Evolutionary conservation across 805 yeast genomes (phyloP).

Genomic region (Candida koratica): DNA sequence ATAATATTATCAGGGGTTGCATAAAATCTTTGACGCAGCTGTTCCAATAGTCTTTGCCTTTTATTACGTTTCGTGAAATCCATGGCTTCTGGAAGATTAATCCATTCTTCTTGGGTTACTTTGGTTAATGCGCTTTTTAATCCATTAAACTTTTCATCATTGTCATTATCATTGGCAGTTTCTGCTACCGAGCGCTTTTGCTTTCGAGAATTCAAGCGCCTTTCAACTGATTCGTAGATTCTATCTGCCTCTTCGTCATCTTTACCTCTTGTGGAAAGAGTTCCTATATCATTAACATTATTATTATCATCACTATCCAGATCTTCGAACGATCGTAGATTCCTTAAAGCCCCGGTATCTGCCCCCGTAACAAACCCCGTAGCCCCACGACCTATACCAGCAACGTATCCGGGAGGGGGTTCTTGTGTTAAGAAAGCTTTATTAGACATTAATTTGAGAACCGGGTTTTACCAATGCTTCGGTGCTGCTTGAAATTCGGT

Average conservation of each 20-base stretch:
- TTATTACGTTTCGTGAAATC: constrained; percentile 82
- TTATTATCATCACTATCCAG: constrained; percentile 21
- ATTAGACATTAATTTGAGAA: constrained; percentile 38
- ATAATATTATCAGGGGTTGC: constrained; percentile 77
- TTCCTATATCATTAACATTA: constrained; percentile 27
- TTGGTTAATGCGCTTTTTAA: constrained; percentile 57
- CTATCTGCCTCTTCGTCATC: constrained; percentile 79
- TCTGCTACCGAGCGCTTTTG: constrained; percentile 10
- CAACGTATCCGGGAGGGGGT: constrained; percentile 85
- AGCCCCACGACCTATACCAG: constrained; percentile 95
- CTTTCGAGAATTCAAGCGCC: constrained; percentile 30
- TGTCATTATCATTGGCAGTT: constrained; percentile 14
- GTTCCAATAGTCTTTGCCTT: constrained; percentile 58
- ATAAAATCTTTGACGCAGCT: constrained; percentile 64
- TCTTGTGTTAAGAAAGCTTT: constrained; percentile 72
- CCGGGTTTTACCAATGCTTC: not conserved
- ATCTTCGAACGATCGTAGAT: constrained; percentile 24
- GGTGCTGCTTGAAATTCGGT: no score
- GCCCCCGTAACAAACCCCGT: constrained; percentile 87
- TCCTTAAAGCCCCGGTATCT: constrained; percentile 47
- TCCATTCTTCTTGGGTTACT: constrained; percentile 75
- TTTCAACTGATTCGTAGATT: constrained; percentile 65
- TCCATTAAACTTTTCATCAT: constrained; percentile 53
- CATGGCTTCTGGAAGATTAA: constrained; percentile 76
- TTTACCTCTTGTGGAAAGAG: constrained; percentile 23